Evolutionary conservation across 306 rosid species (phyloP), one percentile per base, ranked within the genome.

Genomic region (Gleditsia sinensis): DNA sequence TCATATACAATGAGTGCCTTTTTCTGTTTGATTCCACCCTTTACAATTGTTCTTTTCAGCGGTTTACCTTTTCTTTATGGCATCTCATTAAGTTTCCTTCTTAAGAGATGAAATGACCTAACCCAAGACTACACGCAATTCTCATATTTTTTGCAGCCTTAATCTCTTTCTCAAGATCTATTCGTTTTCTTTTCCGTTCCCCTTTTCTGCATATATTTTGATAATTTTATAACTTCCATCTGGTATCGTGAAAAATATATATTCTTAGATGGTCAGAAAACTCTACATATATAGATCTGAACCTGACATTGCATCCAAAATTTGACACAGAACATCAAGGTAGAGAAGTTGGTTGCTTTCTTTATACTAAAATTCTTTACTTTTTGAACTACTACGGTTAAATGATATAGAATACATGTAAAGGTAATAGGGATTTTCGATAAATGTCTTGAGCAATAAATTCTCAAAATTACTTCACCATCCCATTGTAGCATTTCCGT

Each of bases 401-500:
- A 67, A 57, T 76, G 61, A 69, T 1, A 50, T 11, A 10, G 17
- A 20, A 49, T 17, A 12, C 48, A 32, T 19, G 12, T 43, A 8
- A n/a, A 14, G 51, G 68, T 7, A 45, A 71, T n/a, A 45, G 72
- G 57, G 64, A 33, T 71, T 27, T 54, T 7, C 25, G 66, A 28
- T 81, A 71, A 77, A 66, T 76, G 75, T 48, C 14, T 72, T n/a
- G n/a, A n/a, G n/a, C n/a, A n/a, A n/a, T n/a, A n/a, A n/a, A n/a
- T n/a, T 13, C 77, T 51, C 63, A n/a, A n/a, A n/a, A n/a, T 62
- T 61, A 13, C 46, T 66, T 66, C 40, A 48, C 75, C 46, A 51
- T 59, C 64, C 67, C 53, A 67, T 71, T 67, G 34, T 56, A 72
- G 75, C 40, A 76, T 78, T 63, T 63, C 61, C 46, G 61, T 63